A percentile compares a stretch with the other conserved stretches of the same genome.
These are phyloP conservation scores for Murraya koenigii DNA, from an alignment of 345 rosid genomes.

Conservation along the genomic window DNA sequence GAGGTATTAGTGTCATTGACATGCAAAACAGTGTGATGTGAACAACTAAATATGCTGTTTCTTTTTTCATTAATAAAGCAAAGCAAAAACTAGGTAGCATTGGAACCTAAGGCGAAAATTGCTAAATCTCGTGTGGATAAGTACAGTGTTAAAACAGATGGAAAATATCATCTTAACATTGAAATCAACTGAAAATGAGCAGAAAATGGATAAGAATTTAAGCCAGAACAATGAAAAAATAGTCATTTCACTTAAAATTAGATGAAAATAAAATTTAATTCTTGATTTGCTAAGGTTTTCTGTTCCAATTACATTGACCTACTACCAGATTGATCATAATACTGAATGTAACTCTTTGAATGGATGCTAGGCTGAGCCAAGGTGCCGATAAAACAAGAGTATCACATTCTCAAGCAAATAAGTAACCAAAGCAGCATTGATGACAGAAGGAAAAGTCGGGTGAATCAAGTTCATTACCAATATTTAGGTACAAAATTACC, in stretches of 20 bases:
- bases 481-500: neutral
- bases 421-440: neutral
- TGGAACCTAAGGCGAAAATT: neutral
- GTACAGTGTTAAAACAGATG: too few relatives aligned
- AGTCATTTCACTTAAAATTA: neutral
- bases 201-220: neutral
- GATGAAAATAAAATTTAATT: neutral
- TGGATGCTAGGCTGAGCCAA: neutral
- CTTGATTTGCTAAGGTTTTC: neutral
- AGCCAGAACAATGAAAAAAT: neutral
- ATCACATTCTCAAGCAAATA: neutral
- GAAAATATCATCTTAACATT: neutral
- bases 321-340: neutral
- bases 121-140: neutral
- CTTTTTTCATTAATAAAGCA: neutral
- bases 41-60: neutral
- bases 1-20: too few relatives aligned
- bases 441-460: neutral
- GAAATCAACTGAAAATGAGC: neutral
- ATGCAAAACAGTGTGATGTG: neutral
- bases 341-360: neutral
- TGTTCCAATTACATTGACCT: neutral
- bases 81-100: neutral
- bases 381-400: neutral
- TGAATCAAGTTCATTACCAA: neutral